phyloP scores from a whole-genome alignment of 2,329 filamentous ascomycete genomes.

The Paecilomyces sp. region DNA sequence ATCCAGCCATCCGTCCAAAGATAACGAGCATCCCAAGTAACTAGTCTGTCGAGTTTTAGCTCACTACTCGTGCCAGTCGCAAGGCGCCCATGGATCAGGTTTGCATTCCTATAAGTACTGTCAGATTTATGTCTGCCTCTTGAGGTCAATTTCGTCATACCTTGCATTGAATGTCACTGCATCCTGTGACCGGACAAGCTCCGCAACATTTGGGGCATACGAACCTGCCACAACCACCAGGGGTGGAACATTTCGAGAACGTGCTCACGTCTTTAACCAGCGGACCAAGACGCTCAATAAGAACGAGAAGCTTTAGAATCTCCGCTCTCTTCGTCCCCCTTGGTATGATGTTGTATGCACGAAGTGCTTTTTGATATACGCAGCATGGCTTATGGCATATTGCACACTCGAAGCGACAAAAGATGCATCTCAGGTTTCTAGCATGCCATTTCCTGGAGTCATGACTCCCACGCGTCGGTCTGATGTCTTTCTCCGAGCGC shows the following conservation, averaged over 20 bases:
- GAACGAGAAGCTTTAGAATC: slow-evolving; percentile 12
- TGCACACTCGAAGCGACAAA: slow-evolving; percentile 19
- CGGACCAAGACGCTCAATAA: slow-evolving; percentile 15
- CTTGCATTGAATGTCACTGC: slow-evolving; percentile 27
- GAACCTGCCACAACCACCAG: slow-evolving; percentile 20
- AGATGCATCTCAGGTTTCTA: slow-evolving; percentile 25
- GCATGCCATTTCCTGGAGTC: slow-evolving; percentile 19
- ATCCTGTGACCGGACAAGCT: slow-evolving; percentile 23
- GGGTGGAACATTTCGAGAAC: slow-evolving; percentile 24
- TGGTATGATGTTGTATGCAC: slow-evolving; percentile 6
- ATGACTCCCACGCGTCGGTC: slow-evolving; percentile 2
- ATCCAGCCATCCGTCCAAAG: background rate
- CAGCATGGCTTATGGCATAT: slow-evolving; percentile 25
- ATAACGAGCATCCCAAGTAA: background rate
- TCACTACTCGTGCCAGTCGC: slow-evolving; percentile 23
- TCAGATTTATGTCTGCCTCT: background rate
- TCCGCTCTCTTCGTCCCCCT: slow-evolving; percentile 8
- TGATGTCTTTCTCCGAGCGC: background rate
- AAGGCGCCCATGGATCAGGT: slow-evolving; percentile 21
- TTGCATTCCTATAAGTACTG: slow-evolving; percentile 23
- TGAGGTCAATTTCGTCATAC: slow-evolving; percentile 8
- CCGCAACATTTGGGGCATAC: slow-evolving; percentile 30
- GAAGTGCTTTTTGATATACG: slow-evolving; percentile 14
- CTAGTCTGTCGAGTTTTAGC: background rate
- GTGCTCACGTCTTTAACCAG: slow-evolving; percentile 21